A percentile compares a stretch with the other conserved stretches of the same genome.
Conservation (phyloP, 2,329 filamentous ascomycete genomes). For the Calycina herbarum region DNA sequence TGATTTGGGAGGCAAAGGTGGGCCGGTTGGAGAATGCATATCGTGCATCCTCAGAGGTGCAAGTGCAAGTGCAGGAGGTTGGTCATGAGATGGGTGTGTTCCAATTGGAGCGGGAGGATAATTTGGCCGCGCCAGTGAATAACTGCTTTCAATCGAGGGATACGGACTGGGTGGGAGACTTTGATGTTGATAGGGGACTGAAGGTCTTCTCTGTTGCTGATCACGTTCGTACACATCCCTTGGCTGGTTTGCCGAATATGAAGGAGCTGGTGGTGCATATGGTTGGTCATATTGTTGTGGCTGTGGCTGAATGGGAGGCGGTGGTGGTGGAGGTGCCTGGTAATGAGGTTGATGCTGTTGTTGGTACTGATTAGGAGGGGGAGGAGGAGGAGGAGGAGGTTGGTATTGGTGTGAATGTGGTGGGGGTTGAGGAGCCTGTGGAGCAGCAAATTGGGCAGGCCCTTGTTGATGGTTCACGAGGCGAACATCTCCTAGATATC, state of each 20-base stretch:
- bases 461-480: neutral
- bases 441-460: slow-evolving; percentile 19
- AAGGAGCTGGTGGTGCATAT: slow-evolving; percentile 15
- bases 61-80: slow-evolving; percentile 19
- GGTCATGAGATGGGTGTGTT: slow-evolving; percentile 7
- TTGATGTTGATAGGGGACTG: slow-evolving; percentile 11
- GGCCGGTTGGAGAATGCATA: slow-evolving; percentile 27
- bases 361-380: slow-evolving; percentile 13
- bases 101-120: neutral
- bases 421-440: slow-evolving; percentile 21
- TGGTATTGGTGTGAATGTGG: slow-evolving; percentile 31
- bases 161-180: slow-evolving; percentile 11
- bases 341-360: slow-evolving; percentile 16
- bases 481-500: slow-evolving; percentile 35
- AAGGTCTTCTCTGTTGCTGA: slow-evolving; percentile 14
- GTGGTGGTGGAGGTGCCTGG: slow-evolving; percentile 19
- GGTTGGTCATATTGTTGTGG: slow-evolving; percentile 11
- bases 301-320: slow-evolving; percentile 15
- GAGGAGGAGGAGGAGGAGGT: slow-evolving; percentile 21
- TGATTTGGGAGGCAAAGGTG: slow-evolving; percentile 22
- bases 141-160: slow-evolving; percentile 24
- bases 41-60: neutral
- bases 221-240: slow-evolving; percentile 13
- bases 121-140: slow-evolving; percentile 5
- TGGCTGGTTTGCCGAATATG: slow-evolving; percentile 13